Base-by-base conservation (phyloP, 2,329 filamentous ascomycete genomes). In the Zymoseptoria brevis region DNA sequence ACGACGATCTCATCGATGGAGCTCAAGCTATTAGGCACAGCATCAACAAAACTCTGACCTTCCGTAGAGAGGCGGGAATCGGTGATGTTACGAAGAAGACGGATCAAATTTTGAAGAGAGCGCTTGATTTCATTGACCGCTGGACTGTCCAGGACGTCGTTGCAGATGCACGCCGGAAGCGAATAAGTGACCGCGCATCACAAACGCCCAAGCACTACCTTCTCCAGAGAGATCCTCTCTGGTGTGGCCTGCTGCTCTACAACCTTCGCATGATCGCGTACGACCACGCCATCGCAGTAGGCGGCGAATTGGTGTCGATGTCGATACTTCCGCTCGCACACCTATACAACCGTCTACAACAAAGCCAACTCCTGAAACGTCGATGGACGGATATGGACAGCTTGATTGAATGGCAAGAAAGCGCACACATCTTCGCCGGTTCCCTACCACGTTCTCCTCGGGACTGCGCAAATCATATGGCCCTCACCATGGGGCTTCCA, bases 181-280 rank as follows among this genome's bases (percentile, higher is more conserved):
- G 7, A 6, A 5, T 21, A 50, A 2, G 21, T 6, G 53, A 45
- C 41, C 22, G 5, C 30, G n/a, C 2, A 16, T 30, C n/a, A 55
- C 7, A 1, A 3, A 8, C n/a, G 26, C 26, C 26, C 26, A 29
- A 29, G 26, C 26, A 29, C 26, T 57, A 57, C 8, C 55, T 57
- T 22, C 55, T 57, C 16, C 2, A 19, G n/a, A 8, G 57, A 19
- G 53, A 56, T 22, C 57, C 57, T 4, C n/a, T 56, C 8, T 59
- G 53, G 57, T 59, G 57, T 26, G 57, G 57, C 4, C 22, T 53
- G 4, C 48, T 59, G n/a, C 57, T 59, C n/a, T 59, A 59, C 57
- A 59, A 52, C 19, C 56, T 59, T 22, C 21, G 54, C 11, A 51
- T 56, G 22, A 21, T 48, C 19, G 54, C 54, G 6, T 50, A 59